Percentiles rank a stretch among this genome's conserved stretches.
These are phyloP conservation scores for Melanomma pulvis-pyrius DNA, from an alignment of 495 filamentous ascomycete species.

Conservation along the genomic window DNA sequence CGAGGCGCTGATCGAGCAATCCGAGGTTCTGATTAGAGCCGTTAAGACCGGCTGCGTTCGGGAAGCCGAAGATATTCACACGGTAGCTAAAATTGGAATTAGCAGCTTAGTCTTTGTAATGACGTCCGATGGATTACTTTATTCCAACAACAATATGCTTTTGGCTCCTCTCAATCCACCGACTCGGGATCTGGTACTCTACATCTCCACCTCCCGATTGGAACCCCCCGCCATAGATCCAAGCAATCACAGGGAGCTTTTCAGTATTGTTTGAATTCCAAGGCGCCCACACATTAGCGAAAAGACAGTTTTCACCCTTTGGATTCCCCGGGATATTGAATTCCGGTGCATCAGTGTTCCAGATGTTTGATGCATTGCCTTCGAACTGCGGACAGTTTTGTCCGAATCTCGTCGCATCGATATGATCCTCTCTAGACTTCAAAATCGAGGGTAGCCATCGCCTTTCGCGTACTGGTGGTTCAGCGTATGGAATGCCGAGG, in stretches of 20 bases:
- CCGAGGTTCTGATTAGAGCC: constrained; percentile 53
- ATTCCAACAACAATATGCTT: constrained; percentile 63
- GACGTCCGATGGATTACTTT: constrained; percentile 50
- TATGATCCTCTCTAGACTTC: constrained; percentile 39
- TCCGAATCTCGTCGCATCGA: constrained; percentile 43
- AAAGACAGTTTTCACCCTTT: constrained; percentile 62
- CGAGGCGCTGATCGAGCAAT: constrained; percentile 66
- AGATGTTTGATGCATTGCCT: constrained; percentile 46
- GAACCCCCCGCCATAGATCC: constrained; percentile 70
- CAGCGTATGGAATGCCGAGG: constrained; percentile 52
- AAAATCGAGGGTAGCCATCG: constrained; percentile 50
- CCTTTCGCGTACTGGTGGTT: constrained; percentile 46
- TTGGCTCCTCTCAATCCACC: constrained; percentile 50
- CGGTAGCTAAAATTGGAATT: constrained; percentile 61
- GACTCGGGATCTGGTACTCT: constrained; percentile 50
- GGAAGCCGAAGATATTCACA: constrained; percentile 66
- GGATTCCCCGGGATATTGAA: constrained; percentile 48
- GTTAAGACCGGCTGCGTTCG: constrained; percentile 49
- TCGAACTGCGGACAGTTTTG: constrained; percentile 42
- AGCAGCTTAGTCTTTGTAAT: too few species aligned
- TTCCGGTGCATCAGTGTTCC: constrained; percentile 58
- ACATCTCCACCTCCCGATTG: constrained; percentile 55
- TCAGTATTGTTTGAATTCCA: constrained; percentile 52
- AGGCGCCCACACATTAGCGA: constrained; percentile 62
- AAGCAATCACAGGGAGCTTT: constrained; percentile 65